Evolutionary conservation across 371 early-diverging fungal species (phyloP), one percentile per base, ranked within the genome.

Genomic region (Mucor saturninus): DNA sequence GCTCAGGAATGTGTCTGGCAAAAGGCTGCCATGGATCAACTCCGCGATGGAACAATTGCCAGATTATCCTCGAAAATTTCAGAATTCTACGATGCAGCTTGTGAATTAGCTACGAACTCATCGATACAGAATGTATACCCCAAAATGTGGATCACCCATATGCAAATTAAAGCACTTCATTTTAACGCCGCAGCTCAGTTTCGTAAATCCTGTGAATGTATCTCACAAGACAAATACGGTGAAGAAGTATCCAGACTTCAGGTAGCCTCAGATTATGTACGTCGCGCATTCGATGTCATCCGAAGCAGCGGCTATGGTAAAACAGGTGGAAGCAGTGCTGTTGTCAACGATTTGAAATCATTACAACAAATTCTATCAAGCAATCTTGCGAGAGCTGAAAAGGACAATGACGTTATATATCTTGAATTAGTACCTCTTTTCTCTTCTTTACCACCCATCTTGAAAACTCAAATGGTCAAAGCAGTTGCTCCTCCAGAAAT

Each of bases 1-100:
- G 95, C 95, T 28, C 95, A 95, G 69, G 95, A 95, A 73, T 92
- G 91, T 57, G 89, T 90, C 13, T 94, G 92, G 92, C 88, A 87
- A 60, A 90, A 93, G 50, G 91, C 93, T 1, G 87, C 91, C 3
- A 80, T 84, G 80, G 94, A 88, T 64, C 87, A 90, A 46, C 84
- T 92, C 78, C 90, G 90, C 62, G 88, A 91, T 61, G 88, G 82
- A 1, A 84, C 86, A 4, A 80, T 95, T 49, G 89, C 95, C 21
- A 85, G 89, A 21, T 76, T 96, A n/a, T 93, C 96, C 2, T 69
- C 75, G 32, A 84, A 89, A 38, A 89, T 88, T 8, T 87, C 92
- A 5, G 87, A 86, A 35, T 86, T 87, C 49, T 96, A 93, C 55
- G 87, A 88, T 4, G 55, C 76, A 5, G 91, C 93, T 0, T 71